Evolutionary conservation across 2,329 filamentous ascomycete genomes (phyloP), one percentile per base, ranked within the genome.

Genomic region (Stagonosporopsis tanaceti): DNA sequence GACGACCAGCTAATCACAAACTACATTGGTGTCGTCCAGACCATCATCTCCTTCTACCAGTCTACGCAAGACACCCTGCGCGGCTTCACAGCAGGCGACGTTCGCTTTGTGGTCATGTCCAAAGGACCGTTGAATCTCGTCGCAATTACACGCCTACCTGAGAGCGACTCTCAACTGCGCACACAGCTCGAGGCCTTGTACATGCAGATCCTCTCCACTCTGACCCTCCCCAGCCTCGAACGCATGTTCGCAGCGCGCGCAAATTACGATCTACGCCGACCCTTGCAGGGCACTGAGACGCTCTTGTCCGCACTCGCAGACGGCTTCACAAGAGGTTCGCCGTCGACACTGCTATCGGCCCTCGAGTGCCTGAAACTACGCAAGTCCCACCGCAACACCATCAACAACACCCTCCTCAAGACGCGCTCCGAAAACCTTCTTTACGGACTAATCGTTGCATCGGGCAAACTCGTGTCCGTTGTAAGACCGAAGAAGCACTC

Each of bases 21-120:
- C 47, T 97, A 95, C 68, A 94, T 98, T 74, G 95, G 95, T 38
- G 89, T 99, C 17, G 89, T 97, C 2, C 95, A 98, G 75, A 99
- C 95, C 40, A 94, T 99, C 67, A 97, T 99, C 61, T 98, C 95
- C 1, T 97, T 97, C 74, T 98, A 96, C 72, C 90, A 97, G 73
- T 88, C 88, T 42, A 85, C 89, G 8, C 85, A 90, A 53, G 91
- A 97, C 72, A 86, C 85, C 0, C 82, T 99, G 11, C 86, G 87
- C 63, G 89, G 89, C 14, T 99, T 99, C 73, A 92, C 89, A 2
- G 93, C 95, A n/a, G 93, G 90, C 14, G 85, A 88, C 50, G 88
- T 92, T 25, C 89, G 91, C 57, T 98, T 99, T 67, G 91, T 97
- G 25, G 85, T 99, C 59, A 81, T 90, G 47, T 92, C 90, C 3